A percentile compares a stretch with the other conserved stretches of the same genome.
These are phyloP conservation scores for Apiosordaria backusii DNA, from an alignment of 495 filamentous ascomycete genomes.

Conservation along the genomic window DNA sequence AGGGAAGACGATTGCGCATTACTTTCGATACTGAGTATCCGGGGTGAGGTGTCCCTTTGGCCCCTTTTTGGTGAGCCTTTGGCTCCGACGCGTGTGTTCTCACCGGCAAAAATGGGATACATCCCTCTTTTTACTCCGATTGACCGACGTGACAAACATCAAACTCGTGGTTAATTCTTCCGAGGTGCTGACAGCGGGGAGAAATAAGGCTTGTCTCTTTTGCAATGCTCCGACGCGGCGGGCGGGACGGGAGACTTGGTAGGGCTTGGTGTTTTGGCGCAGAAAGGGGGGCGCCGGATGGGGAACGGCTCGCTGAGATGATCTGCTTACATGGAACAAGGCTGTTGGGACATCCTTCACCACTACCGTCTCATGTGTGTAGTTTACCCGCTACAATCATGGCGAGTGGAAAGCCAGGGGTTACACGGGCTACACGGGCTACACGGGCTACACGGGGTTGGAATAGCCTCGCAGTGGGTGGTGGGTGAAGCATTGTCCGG, in stretches of 20 bases:
- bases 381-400: constrained; percentile 22
- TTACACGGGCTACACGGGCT: not conserved
- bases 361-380: constrained; percentile 27
- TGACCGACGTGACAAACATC: not conserved
- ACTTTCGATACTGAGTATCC: not conserved
- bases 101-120: not conserved
- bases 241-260: not conserved
- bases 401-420: not conserved
- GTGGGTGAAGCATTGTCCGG: constrained; percentile 16
- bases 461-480: not conserved
- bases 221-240: not conserved
- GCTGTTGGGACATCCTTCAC: not conserved
- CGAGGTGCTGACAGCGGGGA: not conserved
- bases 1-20: not conserved
- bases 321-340: constrained; percentile 33
- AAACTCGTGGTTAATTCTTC: not conserved
- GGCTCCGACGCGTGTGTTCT: not conserved
- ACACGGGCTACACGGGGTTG: too few species aligned
- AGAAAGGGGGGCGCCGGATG: not conserved
- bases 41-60: too few species aligned
- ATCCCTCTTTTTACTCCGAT: not conserved
- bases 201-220: not conserved
- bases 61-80: not conserved
- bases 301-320: constrained; percentile 16
- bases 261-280: constrained; percentile 2